Evolutionary conservation across 1,139 yeast species (phyloP).

Genomic region (Ogataea hybrid): DNA sequence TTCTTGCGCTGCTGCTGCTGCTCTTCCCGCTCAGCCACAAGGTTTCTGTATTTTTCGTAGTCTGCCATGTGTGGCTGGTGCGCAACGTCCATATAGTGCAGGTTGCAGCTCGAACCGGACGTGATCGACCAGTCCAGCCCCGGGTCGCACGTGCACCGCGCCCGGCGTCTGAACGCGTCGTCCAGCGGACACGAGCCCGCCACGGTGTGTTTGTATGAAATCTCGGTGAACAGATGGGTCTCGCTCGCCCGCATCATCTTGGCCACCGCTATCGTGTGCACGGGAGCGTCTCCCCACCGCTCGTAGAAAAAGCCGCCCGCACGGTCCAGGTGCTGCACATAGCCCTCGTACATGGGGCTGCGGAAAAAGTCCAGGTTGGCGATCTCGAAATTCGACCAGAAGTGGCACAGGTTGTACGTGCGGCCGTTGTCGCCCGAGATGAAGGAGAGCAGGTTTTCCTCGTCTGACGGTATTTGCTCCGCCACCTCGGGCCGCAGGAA

Average conservation of each 20-base stretch:
- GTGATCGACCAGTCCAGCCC: conserved; percentile 37
- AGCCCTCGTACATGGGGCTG: conserved; percentile 44
- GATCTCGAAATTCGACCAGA: conserved; percentile 63
- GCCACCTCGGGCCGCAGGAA: conserved; percentile 51
- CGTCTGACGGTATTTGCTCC: conserved; percentile 32
- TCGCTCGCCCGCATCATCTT: conserved; percentile 44
- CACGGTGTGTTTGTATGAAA: conserved; percentile 57
- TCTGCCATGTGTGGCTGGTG: conserved; percentile 22
- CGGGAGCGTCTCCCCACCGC: conserved; percentile 68
- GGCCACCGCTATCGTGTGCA: conserved; percentile 58
- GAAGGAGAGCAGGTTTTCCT: conserved; percentile 56
- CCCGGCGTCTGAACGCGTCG: conserved; percentile 38
- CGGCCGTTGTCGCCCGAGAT: conserved; percentile 50
- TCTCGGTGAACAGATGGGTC: conserved; percentile 54
- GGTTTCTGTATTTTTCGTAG: conserved; percentile 20
- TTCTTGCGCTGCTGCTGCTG: conserved; percentile 14
- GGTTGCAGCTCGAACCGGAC: conserved; percentile 32
- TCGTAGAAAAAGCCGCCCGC: conserved; percentile 63
- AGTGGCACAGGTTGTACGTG: conserved; percentile 55
- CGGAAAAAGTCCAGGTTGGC: conserved; percentile 54
- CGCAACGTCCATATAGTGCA: conserved; percentile 23
- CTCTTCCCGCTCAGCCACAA: conserved; percentile 10
- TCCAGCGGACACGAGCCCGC: conserved; percentile 56
- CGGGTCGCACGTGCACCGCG: conserved; percentile 52
- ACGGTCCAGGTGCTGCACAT: conserved; percentile 48